Conservation (phyloP, 2,329 filamentous ascomycete genomes). For the Penicillium thymicola region DNA sequence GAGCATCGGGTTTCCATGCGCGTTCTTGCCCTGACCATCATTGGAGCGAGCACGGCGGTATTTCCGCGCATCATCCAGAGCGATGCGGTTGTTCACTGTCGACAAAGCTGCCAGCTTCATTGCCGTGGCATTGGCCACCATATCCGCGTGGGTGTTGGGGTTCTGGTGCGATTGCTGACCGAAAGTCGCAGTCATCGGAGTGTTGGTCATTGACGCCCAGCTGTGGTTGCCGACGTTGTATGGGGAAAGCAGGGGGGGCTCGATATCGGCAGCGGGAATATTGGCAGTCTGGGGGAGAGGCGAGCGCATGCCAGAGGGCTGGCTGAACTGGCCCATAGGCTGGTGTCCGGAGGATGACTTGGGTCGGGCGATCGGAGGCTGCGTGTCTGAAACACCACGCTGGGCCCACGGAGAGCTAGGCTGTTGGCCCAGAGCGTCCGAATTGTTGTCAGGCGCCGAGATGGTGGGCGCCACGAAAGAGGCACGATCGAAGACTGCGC, state of each 20-base stretch:
- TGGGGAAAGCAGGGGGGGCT: conserved; percentile 82
- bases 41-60: conserved; percentile 89
- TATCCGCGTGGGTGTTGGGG: conserved; percentile 73
- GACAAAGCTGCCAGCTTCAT: conserved; percentile 98
- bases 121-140: conserved; percentile 96
- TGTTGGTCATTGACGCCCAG: conserved; percentile 99
- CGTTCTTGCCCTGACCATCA: conserved; percentile 58
- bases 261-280: conserved; percentile 69
- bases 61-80: conserved; percentile 93
- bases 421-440: conserved; percentile 60
- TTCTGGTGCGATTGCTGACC: conserved; percentile 48
- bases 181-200: conserved; percentile 89
- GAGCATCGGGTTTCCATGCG: conserved; percentile 55
- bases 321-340: conserved; percentile 90
- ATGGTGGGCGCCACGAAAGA: conserved; percentile 75
- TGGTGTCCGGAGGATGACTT: conserved; percentile 75
- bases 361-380: conserved; percentile 58
- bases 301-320: conserved; percentile 77
- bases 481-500: conserved; percentile 68
- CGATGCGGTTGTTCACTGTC: conserved; percentile 97
- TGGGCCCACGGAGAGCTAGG: conserved; percentile 79
- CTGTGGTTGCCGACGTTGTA: conserved; percentile 75
- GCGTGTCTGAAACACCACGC: conserved; percentile 48
- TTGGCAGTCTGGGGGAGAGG: conserved; percentile 82
- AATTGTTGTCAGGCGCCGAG: conserved; percentile 61